These are phyloP conservation scores for Lotmaria passim DNA, from an alignment of 208 protist species.

Conservation along the genomic window DNA sequence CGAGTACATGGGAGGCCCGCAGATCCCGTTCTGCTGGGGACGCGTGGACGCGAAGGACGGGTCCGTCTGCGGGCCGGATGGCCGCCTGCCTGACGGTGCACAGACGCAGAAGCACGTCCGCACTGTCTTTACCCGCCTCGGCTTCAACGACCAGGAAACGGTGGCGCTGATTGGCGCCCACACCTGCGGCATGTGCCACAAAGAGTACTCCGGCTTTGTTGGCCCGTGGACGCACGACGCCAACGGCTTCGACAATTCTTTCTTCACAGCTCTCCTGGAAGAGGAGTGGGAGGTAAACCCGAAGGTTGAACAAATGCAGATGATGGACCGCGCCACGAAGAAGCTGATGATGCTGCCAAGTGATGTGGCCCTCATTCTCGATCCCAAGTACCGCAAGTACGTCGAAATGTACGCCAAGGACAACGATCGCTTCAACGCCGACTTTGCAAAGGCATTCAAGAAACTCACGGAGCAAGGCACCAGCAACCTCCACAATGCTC, in stretches of 20 bases:
- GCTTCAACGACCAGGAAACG: conserved; percentile 94
- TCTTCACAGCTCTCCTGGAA: conserved; percentile 86
- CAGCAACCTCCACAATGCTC: conserved; percentile 31
- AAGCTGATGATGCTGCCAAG: conserved; percentile 94
- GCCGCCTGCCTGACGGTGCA: conserved; percentile 88
- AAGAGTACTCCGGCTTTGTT: conserved; percentile 79
- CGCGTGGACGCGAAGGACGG: conserved; percentile 80
- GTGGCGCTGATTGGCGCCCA: conserved; percentile 93
- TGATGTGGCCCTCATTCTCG: conserved; percentile 86
- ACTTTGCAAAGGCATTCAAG: conserved; percentile 87
- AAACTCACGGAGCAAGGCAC: conserved; percentile 78
- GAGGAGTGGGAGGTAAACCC: conserved; percentile 86
- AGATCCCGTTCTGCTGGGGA: conserved; percentile 85
- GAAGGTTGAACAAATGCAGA: conserved; percentile 64
- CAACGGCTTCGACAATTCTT: conserved; percentile 93
- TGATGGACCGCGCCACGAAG: conserved; percentile 77
- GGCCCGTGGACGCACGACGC: conserved; percentile 93
- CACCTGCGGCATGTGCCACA: conserved; percentile 91
- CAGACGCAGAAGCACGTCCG: conserved; percentile 81
- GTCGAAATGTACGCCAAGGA: conserved; percentile 92
- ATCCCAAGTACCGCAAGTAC: conserved; percentile 80
- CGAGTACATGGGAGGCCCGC: conserved; percentile 91
- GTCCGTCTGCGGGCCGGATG: conserved; percentile 71
- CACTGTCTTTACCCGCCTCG: conserved; percentile 91
- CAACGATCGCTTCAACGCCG: conserved; percentile 86